These are phyloP conservation scores for Cyclaneusma minus DNA, from an alignment of 2,329 filamentous ascomycete species.

Conservation along the genomic window DNA sequence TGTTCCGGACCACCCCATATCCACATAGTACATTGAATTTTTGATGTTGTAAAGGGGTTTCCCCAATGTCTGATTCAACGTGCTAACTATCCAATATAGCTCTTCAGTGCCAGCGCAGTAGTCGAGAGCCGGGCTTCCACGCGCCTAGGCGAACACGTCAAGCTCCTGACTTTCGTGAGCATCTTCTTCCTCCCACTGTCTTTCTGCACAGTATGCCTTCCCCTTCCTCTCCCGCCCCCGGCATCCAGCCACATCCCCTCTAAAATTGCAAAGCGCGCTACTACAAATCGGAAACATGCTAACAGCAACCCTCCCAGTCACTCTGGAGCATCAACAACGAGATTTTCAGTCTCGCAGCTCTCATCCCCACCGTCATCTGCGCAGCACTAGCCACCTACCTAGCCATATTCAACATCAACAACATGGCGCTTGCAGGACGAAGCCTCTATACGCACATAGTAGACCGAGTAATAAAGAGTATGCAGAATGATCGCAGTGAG, in stretches of 20 bases:
- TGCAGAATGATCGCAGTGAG: slow-evolving; percentile 2
- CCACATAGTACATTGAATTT: too few relatives aligned
- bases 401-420: slow-evolving; percentile 7
- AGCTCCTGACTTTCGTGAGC: slow-evolving; percentile 23
- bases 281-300: not conserved
- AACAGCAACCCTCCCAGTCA: slow-evolving; percentile 4
- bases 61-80: too few relatives aligned
- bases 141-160: slow-evolving; percentile 20
- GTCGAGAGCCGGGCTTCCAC: slow-evolving; percentile 17
- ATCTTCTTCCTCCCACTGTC: slow-evolving; percentile 24
- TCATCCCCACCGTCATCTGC: slow-evolving; percentile 3
- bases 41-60: too few relatives aligned
- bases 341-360: slow-evolving; percentile 1
- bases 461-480: slow-evolving; percentile 3
- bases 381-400: slow-evolving; percentile 6
- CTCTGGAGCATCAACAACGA: slow-evolving; percentile 5
- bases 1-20: too few relatives aligned
- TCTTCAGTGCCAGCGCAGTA: slow-evolving; percentile 16
- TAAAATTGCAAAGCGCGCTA: too few relatives aligned
- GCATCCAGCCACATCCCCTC: too few relatives aligned
- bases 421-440: slow-evolving; percentile 2
- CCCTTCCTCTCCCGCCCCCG: not conserved
- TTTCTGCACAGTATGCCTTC: slow-evolving; percentile 15
- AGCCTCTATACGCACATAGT: slow-evolving; percentile 2
- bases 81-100: too few relatives aligned